Evolutionary conservation across 2,329 filamentous ascomycete genomes (phyloP), one percentile per base, ranked within the genome.

Genomic region (Nannizziopsis arthrosporioides): DNA sequence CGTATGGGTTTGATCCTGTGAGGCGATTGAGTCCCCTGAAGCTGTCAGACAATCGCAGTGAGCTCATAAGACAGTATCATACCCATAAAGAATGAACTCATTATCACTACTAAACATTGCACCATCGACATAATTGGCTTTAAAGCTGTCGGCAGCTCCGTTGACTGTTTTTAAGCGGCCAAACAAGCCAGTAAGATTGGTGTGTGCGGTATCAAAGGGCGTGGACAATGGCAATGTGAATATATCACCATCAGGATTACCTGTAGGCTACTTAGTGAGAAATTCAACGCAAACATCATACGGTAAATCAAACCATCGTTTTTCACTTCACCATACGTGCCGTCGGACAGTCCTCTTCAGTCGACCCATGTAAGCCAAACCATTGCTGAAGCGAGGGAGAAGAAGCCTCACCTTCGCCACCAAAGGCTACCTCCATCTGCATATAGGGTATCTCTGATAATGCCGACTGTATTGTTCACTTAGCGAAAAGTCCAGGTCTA

Each of bases 41-140:
- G 32, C 37, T 8, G 40, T 44, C 32, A 47, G 47, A 32, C n/a
- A 45, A 7, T 45, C 10, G 10, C n/a, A 34, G 3, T 1, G 41
- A 30, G n/a, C 8, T 14, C 27, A 11, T 32, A 11, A 5, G 22
- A 44, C 18, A 32, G 37, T 11, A 9, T n/a, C 55, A n/a, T 46
- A 66, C 65, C 82, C 82, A 47, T 81, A 85, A 1, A 81, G 67
- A 55, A 73, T 80, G 56, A 80, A 79, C 51, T 82, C 73, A 42
- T 73, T 65, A 50, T 84, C 68, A 55, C 84, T 85, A 42, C 72
- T 73, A 30, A 86, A 73, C 66, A 85, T 75, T 6, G 70, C 76
- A 1, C 82, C 82, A 51, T 83, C 80, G 12, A 69, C 52, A 52
- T 75, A 82, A 54, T 75, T 75, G 0, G 78, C 78, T 0, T 71